Evolutionary conservation across 2,329 filamentous ascomycete genomes (phyloP).

Genomic region (Botrytis galanthina): DNA sequence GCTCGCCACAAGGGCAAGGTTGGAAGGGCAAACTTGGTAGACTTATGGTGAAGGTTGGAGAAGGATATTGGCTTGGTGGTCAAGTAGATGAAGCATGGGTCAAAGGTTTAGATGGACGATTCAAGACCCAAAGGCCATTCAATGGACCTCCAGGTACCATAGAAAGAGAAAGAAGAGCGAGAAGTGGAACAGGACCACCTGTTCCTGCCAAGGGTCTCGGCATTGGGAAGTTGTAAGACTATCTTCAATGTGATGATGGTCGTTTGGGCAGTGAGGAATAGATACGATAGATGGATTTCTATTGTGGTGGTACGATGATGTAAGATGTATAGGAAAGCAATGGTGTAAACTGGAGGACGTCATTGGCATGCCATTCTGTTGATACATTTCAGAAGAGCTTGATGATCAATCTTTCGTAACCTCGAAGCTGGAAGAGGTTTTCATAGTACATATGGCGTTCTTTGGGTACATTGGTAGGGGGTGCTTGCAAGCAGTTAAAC

Average conservation of each 20-base stretch:
- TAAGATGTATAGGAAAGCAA: conserved; percentile 7
- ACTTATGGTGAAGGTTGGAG: conserved; percentile 70
- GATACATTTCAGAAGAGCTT: neutral
- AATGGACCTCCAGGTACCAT: conserved; percentile 42
- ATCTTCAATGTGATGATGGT: conserved; percentile 25
- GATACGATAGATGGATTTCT: neutral
- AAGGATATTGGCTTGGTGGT: conserved; percentile 78
- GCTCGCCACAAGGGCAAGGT: conserved; percentile 71
- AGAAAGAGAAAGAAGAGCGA: conserved; percentile 45
- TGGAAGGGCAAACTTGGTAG: conserved; percentile 79
- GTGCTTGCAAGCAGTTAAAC: neutral
- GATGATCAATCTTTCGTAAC: neutral
- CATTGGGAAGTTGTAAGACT: conserved; percentile 16
- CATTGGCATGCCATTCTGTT: neutral
- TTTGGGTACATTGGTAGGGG: conserved; percentile 18
- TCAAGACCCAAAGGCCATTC: conserved; percentile 47
- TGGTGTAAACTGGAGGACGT: neutral
- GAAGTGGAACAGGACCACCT: conserved; percentile 43
- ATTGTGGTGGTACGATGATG: neutral
- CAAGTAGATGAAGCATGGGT: conserved; percentile 66
- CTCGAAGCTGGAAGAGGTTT: conserved; percentile 7
- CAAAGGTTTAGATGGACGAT: conserved; percentile 58
- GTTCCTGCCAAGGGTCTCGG: conserved; percentile 29
- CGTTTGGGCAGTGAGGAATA: neutral
- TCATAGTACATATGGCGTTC: conserved; percentile 14